Percentiles rank a stretch among this genome's conserved stretches.
These are phyloP conservation scores for Paraglomus brasilianum DNA, from an alignment of 192 early-diverging fungal species.

Conservation along the genomic window DNA sequence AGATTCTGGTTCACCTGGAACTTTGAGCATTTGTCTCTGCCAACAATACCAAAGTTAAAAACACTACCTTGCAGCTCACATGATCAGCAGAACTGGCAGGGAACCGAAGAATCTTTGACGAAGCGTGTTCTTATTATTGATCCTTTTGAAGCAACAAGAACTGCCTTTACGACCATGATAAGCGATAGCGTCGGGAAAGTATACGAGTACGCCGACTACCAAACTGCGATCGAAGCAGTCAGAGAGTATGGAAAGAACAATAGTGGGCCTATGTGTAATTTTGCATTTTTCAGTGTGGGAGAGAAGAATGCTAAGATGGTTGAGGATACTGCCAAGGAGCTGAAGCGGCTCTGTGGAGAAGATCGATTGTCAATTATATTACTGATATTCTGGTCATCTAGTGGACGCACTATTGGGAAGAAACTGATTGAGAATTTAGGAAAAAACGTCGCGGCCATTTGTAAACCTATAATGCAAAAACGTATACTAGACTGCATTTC, in stretches of 20 bases:
- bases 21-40: slow-evolving; percentile 7
- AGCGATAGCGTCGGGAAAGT: slow-evolving; percentile 25
- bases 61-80: not conserved
- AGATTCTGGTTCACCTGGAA: slow-evolving; percentile 66
- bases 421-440: slow-evolving; percentile 35
- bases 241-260: slow-evolving; percentile 23
- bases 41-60: slow-evolving; percentile 4
- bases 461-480: slow-evolving; percentile 40
- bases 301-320: slow-evolving; percentile 24
- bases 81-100: slow-evolving; percentile 25
- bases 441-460: slow-evolving; percentile 29
- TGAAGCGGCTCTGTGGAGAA: slow-evolving; percentile 31
- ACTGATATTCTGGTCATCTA: slow-evolving; percentile 38
- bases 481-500: slow-evolving; percentile 39
- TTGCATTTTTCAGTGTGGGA: slow-evolving; percentile 38
- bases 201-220: slow-evolving; percentile 30
- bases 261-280: slow-evolving; percentile 34
- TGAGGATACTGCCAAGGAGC: slow-evolving; percentile 31
- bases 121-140: slow-evolving; percentile 30
- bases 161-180: slow-evolving; percentile 10
- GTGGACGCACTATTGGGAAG: slow-evolving; percentile 39
- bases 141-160: not conserved
- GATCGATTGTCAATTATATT: slow-evolving; percentile 35
- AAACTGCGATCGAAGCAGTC: slow-evolving; percentile 28
- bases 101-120: not conserved